Conservation (phyloP, 345 rosid species). For the Eucalyptus sp. region DNA sequence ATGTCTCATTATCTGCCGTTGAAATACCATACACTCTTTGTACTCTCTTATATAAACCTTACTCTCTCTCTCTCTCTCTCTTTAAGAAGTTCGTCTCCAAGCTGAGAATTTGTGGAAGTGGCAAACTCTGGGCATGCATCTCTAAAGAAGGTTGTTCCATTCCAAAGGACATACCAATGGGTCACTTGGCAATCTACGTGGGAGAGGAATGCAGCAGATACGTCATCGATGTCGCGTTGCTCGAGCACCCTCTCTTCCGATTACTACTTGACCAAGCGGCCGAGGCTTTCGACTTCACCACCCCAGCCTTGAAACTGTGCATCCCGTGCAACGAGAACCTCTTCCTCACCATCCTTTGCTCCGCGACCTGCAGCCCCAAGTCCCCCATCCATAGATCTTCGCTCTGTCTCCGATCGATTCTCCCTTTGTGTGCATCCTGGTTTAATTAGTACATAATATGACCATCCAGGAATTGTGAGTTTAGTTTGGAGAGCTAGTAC, state of each 20-base stretch:
- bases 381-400: neutral
- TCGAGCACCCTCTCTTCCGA: constrained; percentile 18
- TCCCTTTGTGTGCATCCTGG: neutral
- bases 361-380: neutral
- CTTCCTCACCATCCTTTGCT: constrained; percentile 5
- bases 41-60: neutral
- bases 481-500: neutral
- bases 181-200: constrained; percentile 21
- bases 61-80: neutral
- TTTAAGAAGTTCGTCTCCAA: neutral
- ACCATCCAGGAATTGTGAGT: neutral
- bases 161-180: constrained; percentile 27
- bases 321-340: constrained; percentile 19
- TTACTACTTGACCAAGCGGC: constrained; percentile 21
- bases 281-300: constrained; percentile 11
- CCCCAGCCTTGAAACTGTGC: neutral
- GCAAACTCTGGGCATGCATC: neutral
- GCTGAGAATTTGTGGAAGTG: neutral
- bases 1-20: neutral
- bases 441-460: neutral
- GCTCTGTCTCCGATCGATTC: neutral
- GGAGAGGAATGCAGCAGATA: constrained; percentile 23
- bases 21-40: neutral
- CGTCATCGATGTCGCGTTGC: constrained; percentile 8
- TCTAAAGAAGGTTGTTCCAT: neutral